Percentiles rank a stretch among this genome's conserved stretches.
Evolutionary conservation across 169 alveolate species (phyloP).

Genomic region (Plasmodium inui): DNA sequence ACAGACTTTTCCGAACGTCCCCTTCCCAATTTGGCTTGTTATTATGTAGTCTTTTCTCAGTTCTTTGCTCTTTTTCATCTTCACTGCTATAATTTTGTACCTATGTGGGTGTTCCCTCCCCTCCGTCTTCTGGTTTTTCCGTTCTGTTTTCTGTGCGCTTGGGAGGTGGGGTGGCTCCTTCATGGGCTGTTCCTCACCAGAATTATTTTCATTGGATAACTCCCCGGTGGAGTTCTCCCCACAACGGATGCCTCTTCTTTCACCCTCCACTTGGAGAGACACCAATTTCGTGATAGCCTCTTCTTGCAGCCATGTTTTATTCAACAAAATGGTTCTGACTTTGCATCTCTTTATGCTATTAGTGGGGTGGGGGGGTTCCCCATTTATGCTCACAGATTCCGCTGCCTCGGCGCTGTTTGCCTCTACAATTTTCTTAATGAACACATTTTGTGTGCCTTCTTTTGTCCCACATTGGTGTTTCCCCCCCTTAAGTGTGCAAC

Average conservation of each 20-base stretch:
- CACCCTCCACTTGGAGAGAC: neutral
- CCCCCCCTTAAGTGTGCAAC: neutral
- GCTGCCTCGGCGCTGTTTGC: neutral
- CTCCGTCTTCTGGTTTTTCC: neutral
- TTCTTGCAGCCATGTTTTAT: neutral
- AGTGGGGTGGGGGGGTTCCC: neutral
- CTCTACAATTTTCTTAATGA: neutral
- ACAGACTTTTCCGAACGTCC: constrained; percentile 85
- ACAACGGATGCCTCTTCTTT: neutral
- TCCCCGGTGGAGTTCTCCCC: neutral
- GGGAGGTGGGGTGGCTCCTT: neutral
- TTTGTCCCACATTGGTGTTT: neutral
- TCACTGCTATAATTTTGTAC: constrained; percentile 45
- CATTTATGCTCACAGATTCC: neutral
- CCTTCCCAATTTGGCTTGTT: constrained; percentile 81
- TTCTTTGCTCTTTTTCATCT: constrained; percentile 9
- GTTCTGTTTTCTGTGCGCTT: neutral
- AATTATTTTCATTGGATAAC: neutral
- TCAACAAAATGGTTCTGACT: constrained; percentile 1
- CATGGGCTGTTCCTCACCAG: neutral
- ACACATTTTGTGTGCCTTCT: neutral
- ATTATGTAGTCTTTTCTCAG: constrained; percentile 71
- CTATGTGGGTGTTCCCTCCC: neutral
- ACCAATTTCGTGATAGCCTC: constrained; percentile 5
- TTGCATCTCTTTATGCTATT: neutral